Evolutionary conservation across 164 flowering plant species (phyloP), one percentile per base, ranked within the genome.

Genomic region (Stephania yunnanensis): DNA sequence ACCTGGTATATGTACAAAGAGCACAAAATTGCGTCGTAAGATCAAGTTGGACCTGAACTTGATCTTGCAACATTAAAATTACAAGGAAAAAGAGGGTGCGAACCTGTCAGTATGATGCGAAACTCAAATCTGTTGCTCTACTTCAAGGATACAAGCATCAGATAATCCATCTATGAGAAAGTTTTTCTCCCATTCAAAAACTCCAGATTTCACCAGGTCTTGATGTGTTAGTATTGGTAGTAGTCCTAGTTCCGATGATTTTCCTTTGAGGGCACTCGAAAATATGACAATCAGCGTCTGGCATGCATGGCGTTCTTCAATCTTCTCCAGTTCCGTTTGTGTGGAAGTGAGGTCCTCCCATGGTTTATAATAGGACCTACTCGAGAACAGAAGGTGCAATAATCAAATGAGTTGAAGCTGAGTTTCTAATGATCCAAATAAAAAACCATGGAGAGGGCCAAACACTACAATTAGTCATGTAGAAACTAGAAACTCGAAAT

Each of bases 351-450:
- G 80, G 75, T 90, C 94, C 82, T 76, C 82, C 90, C 92, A 89
- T 68, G 91, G 89, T 80, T 86, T 87, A 77, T 87, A 74, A 84
- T 75, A 90, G 73, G 94, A 88, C 98, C 98, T 92, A 89, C 52
- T 30, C 50, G 70, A 31, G 20, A 71, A 63, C 6, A 58, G 48
- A n/a, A 17, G 46, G 10, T 3, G 1, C 1, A 4, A 46, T 7
- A 55, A 46, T 22, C 45, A 45, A 42, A 4, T 65, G 5, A 10
- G 25, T 29, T 17, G 10, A 50, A 12, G 44, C 6, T 25, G 9
- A 20, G 12, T 9, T 70, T 22, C 22, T 4, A n/a, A 15, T 8
- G 22, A 50, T 20, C n/a, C 20, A 72, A 67, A 31, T 36, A 55
- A 25, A 25, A 58, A 58, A 58, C 6, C 20, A 13, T 58, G 4